Conservation (phyloP, 768 basidiomycete species). For the Clitopilus hobsonii region DNA sequence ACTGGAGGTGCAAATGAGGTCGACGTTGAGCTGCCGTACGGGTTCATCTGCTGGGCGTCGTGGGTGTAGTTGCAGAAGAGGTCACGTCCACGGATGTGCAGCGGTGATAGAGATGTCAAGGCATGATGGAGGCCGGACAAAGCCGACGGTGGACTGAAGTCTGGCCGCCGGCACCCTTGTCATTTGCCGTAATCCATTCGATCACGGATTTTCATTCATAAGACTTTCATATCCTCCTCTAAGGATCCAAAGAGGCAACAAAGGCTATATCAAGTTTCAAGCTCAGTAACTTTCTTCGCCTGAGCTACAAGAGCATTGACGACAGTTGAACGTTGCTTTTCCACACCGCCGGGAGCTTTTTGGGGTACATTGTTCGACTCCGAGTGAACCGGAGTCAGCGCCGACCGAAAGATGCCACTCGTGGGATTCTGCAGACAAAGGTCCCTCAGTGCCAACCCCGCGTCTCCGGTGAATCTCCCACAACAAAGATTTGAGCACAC, state of each 20-base stretch:
- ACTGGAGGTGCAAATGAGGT: conserved; percentile 18
- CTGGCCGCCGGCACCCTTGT: conserved; percentile 17
- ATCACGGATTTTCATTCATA: not conserved
- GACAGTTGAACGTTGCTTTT: not conserved
- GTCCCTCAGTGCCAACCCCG: not conserved
- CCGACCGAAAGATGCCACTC: not conserved
- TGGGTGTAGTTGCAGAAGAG: conserved; percentile 13
- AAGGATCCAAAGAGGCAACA: too few relatives aligned
- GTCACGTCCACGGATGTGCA: conserved; percentile 11
- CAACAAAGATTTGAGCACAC: not conserved
- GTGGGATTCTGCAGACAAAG: not conserved
- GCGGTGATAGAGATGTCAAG: conserved; percentile 17
- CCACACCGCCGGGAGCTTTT: not conserved
- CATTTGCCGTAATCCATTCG: not conserved
- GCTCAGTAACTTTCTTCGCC: not conserved
- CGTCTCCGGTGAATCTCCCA: not conserved
- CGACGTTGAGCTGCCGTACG: conserved; percentile 21
- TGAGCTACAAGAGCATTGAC: not conserved
- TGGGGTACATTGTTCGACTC: not conserved
- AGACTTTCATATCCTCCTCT: too few relatives aligned
- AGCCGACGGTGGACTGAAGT: conserved; percentile 26
- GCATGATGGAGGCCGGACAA: conserved; percentile 8
- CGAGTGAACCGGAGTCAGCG: not conserved
- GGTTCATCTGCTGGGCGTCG: conserved; percentile 29
- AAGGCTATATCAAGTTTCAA: too few relatives aligned